A percentile compares a stretch with the other conserved stretches of the same genome.
Evolutionary conservation across 805 yeast genomes (phyloP).

Genomic region (Saccharomycopsis microspora): DNA sequence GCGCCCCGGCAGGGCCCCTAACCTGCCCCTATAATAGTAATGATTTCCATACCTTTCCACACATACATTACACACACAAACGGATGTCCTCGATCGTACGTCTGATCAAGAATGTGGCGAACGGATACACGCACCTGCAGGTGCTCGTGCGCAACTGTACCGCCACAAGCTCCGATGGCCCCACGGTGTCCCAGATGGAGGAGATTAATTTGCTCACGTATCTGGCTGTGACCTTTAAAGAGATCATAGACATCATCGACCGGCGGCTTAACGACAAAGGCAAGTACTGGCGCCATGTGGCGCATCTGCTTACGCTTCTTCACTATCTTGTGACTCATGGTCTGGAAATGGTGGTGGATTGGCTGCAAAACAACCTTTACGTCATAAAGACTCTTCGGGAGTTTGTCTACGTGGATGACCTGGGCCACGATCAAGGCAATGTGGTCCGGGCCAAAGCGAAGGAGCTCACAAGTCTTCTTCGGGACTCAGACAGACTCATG

Average conservation of each 20-base stretch:
- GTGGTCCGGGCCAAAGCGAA: conserved; percentile 83
- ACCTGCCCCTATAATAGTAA: too few relatives aligned
- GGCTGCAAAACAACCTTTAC: conserved; percentile 87
- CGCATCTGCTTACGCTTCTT: conserved; percentile 80
- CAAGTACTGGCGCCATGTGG: conserved; percentile 93
- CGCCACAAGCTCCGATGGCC: conserved; percentile 77
- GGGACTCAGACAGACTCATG: conserved; percentile 70
- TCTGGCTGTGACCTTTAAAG: conserved; percentile 64
- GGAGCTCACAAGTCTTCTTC: conserved; percentile 68
- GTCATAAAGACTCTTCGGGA: conserved; percentile 84
- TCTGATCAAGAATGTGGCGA: conserved; percentile 77
- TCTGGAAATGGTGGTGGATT: conserved; percentile 75
- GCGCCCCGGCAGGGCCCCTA: too few relatives aligned
- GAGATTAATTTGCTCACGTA: conserved; percentile 69
- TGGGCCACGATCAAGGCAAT: conserved; percentile 78
- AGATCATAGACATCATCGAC: conserved; percentile 90
- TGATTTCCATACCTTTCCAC: too few relatives aligned
- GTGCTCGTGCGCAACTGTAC: conserved; percentile 88
- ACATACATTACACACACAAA: too few relatives aligned
- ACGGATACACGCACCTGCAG: conserved; percentile 81
- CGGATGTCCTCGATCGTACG: conserved; percentile 38
- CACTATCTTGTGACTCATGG: conserved; percentile 83
- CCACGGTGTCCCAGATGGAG: conserved; percentile 72
- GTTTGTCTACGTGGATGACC: conserved; percentile 67
- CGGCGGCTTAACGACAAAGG: conserved; percentile 91